Evolutionary conservation across 2,329 filamentous ascomycete species (phyloP).

Genomic region (Fusarium musae): DNA sequence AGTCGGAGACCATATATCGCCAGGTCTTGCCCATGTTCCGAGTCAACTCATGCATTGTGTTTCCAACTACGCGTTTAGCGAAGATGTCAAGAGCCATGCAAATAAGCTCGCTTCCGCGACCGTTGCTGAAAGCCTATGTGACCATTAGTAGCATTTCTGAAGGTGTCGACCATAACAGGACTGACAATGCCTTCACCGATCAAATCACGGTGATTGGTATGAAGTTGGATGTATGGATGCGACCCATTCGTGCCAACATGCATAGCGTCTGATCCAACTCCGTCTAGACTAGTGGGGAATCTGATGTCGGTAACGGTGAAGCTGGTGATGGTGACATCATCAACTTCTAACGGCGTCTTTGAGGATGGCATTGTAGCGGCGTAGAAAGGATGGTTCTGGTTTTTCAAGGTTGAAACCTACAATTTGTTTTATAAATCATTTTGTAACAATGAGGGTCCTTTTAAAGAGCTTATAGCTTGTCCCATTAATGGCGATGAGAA

Average conservation of each 20-base stretch:
- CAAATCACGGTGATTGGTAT: not conserved
- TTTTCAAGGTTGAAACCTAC: not conserved
- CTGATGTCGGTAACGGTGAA: not conserved
- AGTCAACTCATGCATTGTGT: not conserved
- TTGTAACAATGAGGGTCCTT: too few species aligned
- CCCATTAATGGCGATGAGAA: too few species aligned
- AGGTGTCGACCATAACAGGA: fast-evolving
- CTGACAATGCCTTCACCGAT: not conserved
- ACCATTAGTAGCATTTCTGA: not conserved
- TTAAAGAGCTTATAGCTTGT: too few species aligned
- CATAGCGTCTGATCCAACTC: not conserved
- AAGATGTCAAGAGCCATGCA: not conserved
- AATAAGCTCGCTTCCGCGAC: not conserved
- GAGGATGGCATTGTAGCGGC: not conserved
- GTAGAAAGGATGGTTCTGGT: not conserved
- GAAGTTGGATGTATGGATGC: not conserved
- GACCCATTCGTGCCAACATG: not conserved
- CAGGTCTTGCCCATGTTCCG: not conserved
- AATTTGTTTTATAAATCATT: not conserved
- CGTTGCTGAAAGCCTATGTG: not conserved
- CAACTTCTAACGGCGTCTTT: not conserved
- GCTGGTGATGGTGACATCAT: not conserved
- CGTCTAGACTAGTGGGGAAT: not conserved
- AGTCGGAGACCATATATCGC: not conserved
- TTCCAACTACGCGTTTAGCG: not conserved